These are phyloP conservation scores for Wickerhamomyces strasburgensis DNA, from an alignment of 805 yeast species.

Conservation along the genomic window DNA sequence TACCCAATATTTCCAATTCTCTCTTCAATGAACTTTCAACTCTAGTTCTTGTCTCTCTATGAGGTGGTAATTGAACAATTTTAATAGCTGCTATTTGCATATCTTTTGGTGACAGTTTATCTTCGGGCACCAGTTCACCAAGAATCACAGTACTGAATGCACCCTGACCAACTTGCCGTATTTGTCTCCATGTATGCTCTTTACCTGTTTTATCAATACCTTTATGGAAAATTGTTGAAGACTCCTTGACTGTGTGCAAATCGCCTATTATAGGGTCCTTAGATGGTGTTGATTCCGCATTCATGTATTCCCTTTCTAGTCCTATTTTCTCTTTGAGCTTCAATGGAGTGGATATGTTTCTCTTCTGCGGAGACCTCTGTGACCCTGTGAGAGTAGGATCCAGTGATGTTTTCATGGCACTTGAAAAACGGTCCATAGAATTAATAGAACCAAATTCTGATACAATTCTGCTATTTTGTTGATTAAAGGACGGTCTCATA, in stretches of 20 bases:
- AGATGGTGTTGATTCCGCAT: too few relatives aligned
- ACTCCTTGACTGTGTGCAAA: neutral
- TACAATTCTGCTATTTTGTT: constrained; percentile 23
- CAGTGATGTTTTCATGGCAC: neutral
- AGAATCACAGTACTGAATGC: constrained; percentile 62
- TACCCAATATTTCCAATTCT: constrained; percentile 62
- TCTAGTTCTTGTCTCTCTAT: constrained; percentile 41
- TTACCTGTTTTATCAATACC: constrained; percentile 16
- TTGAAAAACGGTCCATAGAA: constrained; percentile 7
- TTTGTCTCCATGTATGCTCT: constrained; percentile 28
- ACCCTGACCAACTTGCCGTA: constrained; percentile 55
- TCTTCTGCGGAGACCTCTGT: constrained; percentile 12
- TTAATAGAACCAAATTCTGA: constrained; percentile 34
- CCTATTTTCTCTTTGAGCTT: constrained; percentile 1
- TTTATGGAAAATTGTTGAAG: constrained; percentile 3
- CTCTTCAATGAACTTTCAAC: constrained; percentile 62
- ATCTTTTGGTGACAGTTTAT: constrained; percentile 7
- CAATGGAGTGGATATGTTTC: constrained; percentile 19
- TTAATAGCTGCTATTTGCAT: constrained; percentile 62
- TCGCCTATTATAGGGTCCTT: neutral
- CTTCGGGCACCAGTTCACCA: constrained; percentile 30
- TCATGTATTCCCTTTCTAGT: constrained; percentile 10
- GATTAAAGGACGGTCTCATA: constrained; percentile 6
- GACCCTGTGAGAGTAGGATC: constrained; percentile 4
- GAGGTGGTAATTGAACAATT: constrained; percentile 41